Evolutionary conservation across 768 basidiomycete genomes (phyloP).

Genomic region (Phaffia tasmanica): DNA sequence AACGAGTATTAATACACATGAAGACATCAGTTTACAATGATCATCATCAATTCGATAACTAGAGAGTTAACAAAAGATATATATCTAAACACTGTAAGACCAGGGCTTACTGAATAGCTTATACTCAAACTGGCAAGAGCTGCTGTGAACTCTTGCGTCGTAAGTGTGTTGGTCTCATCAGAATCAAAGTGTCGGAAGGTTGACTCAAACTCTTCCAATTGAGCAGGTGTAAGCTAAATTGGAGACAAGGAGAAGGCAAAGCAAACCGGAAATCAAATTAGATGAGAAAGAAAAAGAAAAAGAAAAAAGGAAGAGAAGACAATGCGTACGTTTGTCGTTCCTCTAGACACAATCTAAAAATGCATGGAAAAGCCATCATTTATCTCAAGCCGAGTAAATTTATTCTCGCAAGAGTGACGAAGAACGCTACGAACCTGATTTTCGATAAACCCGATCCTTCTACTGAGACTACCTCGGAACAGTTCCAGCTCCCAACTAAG

Average conservation of each 20-base stretch:
- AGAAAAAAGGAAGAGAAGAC: neutral
- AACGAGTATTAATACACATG: neutral
- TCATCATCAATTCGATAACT: neutral
- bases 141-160: constrained; percentile 74
- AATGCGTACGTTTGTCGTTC: constrained; percentile 59
- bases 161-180: constrained; percentile 80
- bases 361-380: neutral
- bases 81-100: neutral
- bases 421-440: constrained; percentile 58
- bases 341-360: constrained; percentile 74
- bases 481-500: constrained; percentile 79
- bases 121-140: constrained; percentile 90
- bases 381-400: neutral
- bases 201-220: constrained; percentile 89
- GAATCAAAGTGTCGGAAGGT: constrained; percentile 97
- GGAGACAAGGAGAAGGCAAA: neutral
- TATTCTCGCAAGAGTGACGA: neutral
- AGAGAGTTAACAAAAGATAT: neutral
- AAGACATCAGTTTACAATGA: neutral
- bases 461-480: constrained; percentile 63
- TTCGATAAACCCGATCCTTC: constrained; percentile 91
- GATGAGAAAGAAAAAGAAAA: neutral
- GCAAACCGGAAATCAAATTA: neutral
- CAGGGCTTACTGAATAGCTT: constrained; percentile 59
- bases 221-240: constrained; percentile 64